Evolutionary conservation across 73 alveolate genomes (phyloP).

Genomic region (Breviolum minutum): DNA sequence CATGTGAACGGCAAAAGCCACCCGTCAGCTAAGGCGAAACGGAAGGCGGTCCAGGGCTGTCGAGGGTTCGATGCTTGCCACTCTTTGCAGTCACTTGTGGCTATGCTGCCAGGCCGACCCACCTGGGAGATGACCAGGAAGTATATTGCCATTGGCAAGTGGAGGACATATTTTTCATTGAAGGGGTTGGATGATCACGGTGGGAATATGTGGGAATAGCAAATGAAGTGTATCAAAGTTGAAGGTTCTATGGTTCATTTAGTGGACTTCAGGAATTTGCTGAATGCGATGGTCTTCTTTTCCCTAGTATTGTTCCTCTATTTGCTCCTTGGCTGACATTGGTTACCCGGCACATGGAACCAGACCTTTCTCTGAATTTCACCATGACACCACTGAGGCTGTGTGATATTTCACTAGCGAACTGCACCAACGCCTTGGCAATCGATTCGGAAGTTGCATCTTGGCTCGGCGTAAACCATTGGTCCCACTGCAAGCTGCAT

Average conservation of each 20-base stretch:
- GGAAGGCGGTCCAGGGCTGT: neutral
- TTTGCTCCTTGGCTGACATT: conserved; percentile 9
- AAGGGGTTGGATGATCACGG: too few species aligned
- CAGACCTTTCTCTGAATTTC: too few species aligned
- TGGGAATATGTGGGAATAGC: neutral
- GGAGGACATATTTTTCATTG: conserved; percentile 42
- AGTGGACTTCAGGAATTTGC: conserved; percentile 19
- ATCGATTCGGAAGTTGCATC: conserved; percentile 15
- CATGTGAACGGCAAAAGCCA: neutral
- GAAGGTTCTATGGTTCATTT: too few species aligned
- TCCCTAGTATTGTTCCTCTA: conserved; percentile 59
- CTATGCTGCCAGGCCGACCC: conserved; percentile 44
- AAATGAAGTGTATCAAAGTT: neutral
- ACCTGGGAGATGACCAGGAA: conserved; percentile 48
- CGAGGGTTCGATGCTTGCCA: neutral
- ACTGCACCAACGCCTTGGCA: conserved; percentile 87
- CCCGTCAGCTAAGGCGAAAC: neutral
- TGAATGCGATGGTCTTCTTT: conserved; percentile 48
- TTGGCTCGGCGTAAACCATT: neutral
- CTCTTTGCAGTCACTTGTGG: neutral
- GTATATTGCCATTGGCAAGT: conserved; percentile 40
- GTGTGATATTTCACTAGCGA: conserved; percentile 89
- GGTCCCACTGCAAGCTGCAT: neutral
- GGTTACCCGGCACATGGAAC: neutral
- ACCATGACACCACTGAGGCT: neutral